These are phyloP conservation scores for Claviceps monticola DNA, from an alignment of 2,329 filamentous ascomycete species.

Conservation along the genomic window DNA sequence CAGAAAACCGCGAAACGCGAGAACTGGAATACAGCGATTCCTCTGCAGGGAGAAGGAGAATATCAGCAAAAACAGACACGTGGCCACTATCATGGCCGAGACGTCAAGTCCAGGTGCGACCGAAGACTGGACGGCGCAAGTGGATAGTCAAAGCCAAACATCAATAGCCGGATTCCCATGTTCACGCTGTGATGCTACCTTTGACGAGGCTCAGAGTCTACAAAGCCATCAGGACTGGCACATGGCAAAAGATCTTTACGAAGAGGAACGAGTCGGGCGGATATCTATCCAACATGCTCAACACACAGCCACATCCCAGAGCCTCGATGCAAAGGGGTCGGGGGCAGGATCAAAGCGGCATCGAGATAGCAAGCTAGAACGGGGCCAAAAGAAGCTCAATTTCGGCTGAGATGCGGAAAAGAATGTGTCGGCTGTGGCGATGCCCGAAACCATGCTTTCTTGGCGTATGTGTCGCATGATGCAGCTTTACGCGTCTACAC, in stretches of 20 bases:
- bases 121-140: neutral
- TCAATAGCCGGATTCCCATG: constrained; percentile 31
- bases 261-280: constrained; percentile 39
- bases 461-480: neutral
- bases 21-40: constrained; percentile 41
- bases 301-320: constrained; percentile 19
- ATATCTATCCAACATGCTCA: constrained; percentile 30
- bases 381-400: constrained; percentile 45
- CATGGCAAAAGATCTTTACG: constrained; percentile 74
- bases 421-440: neutral
- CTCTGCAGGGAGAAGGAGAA: constrained; percentile 27
- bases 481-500: neutral
- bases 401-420: constrained; percentile 34
- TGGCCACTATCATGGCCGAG: neutral
- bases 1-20: constrained; percentile 26
- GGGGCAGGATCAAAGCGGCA: constrained; percentile 27
- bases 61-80: neutral
- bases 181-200: constrained; percentile 47
- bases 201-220: constrained; percentile 43
- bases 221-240: constrained; percentile 89
- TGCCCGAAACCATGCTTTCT: neutral
- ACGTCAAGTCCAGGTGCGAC: neutral
- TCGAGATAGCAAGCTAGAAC: constrained; percentile 31
- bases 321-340: constrained; percentile 15
- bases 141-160: neutral